Evolutionary conservation across 2,329 filamentous ascomycete species (phyloP), one percentile per base, ranked within the genome.

Genomic region (Claviceps digitariae): DNA sequence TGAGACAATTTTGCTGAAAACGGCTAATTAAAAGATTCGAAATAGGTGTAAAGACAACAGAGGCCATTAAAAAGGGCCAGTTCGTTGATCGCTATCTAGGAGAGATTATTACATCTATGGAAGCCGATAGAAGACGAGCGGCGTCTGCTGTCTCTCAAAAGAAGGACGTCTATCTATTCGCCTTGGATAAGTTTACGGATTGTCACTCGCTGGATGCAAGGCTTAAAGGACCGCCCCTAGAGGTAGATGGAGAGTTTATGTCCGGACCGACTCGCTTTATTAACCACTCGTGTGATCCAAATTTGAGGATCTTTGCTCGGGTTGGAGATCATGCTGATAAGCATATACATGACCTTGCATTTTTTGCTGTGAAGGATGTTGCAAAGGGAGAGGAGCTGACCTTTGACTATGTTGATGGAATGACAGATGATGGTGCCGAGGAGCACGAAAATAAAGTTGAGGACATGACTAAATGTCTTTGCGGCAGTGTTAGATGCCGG

Each of bases 21-120:
- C n/a, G 13, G 27, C 40, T 53, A 20, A 53, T 31, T 4, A 15
- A 20, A 15, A 15, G 20, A 41, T n/a, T 17, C 10, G 3, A 17
- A 21, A 15, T 17, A 82, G 79, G 83, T 34, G 78, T 94, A 0
- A 76, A 81, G 8, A 83, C 82, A 55, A 76, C 76, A 4, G 72
- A 83, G 2, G 72, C 81, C 21, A 77, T 94, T 2, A 76, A 77
- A 52, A 74, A 76, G 57, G 88, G 88, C 2, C 85, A 90, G 58
- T 93, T 90, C 60, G 80, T 94, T 43, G 88, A 91, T 63, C 79
- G 78, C 8, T 94, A 93, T 62, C 74, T 90, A 8, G 87, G 88
- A 13, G 82, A 86, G 64, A 72, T 86, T 54, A 82, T 87, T 59
- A 83, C 81, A 1, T 72, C 75, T 0, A 60, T 66, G 2, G 82